These are phyloP conservation scores for Neurospora sp. DNA, from an alignment of 495 filamentous ascomycete species.

Conservation along the genomic window DNA sequence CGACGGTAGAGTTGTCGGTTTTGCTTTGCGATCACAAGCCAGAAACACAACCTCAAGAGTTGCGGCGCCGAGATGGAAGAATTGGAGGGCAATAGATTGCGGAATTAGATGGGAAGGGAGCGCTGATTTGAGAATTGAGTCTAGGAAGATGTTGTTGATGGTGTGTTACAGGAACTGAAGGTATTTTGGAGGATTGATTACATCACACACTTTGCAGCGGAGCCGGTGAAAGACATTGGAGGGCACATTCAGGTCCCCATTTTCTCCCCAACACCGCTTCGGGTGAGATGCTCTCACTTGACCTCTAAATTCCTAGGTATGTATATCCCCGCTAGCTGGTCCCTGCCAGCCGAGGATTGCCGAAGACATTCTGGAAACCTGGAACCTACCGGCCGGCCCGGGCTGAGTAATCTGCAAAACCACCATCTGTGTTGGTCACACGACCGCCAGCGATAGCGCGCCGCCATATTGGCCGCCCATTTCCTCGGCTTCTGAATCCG, in stretches of 20 bases:
- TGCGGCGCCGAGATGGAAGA: background rate
- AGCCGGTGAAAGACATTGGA: background rate
- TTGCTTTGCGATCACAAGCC: background rate
- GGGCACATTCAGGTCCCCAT: background rate
- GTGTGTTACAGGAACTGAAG: background rate
- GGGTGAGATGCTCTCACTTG: background rate
- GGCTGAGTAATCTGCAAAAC: background rate
- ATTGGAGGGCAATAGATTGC: background rate
- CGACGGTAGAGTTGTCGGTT: background rate
- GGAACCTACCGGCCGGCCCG: background rate
- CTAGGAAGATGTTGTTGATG: background rate
- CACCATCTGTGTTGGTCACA: background rate
- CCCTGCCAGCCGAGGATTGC: constrained; percentile 29
- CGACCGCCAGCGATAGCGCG: background rate
- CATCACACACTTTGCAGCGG: background rate
- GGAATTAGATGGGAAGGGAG: background rate
- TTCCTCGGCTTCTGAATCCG: background rate
- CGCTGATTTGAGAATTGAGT: background rate
- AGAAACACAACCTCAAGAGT: background rate
- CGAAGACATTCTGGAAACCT: constrained; percentile 11
- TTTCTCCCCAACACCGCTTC: background rate
- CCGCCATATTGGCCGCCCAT: background rate
- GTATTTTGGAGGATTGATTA: background rate
- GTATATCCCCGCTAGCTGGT: background rate
- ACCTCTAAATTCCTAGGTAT: background rate